Conservation (phyloP, 345 rosid genomes). For the Populus davidiana region DNA sequence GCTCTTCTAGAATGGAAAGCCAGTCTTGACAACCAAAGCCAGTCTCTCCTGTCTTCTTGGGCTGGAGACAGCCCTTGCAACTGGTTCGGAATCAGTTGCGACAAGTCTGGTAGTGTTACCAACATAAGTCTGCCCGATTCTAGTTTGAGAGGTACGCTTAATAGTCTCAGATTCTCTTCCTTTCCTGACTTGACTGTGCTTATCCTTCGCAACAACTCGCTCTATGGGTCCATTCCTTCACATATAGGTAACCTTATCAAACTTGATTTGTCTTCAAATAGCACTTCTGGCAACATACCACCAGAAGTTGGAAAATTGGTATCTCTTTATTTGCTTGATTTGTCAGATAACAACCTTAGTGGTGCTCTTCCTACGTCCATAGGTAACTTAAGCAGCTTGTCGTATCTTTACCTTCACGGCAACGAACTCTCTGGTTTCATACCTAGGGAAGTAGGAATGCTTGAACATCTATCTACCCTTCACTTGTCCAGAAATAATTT, state of each 20-base stretch:
- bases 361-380: not conserved
- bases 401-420: not conserved
- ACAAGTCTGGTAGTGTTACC: not conserved
- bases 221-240: slow-evolving; percentile 24
- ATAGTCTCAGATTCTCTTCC: slow-evolving; percentile 13
- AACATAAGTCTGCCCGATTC: slow-evolving; percentile 1
- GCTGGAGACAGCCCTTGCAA: too few species aligned
- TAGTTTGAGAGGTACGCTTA: slow-evolving; percentile 11
- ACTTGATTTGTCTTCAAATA: slow-evolving; percentile 9
- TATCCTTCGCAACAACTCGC: not conserved
- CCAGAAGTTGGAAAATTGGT: not conserved
- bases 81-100: too few species aligned
- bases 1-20: too few species aligned
- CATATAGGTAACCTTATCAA: slow-evolving; percentile 18
- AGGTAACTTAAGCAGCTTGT: not conserved
- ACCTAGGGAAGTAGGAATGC: too few species aligned
- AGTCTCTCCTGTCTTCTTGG: too few species aligned
- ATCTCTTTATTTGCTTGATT: not conserved
- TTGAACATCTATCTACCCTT: too few species aligned
- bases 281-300: slow-evolving; percentile 4
- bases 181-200: slow-evolving; percentile 9
- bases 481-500: too few species aligned
- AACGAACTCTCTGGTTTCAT: slow-evolving; percentile 5
- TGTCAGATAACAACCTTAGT: not conserved
- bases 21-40: too few species aligned